Conservation (phyloP, 805 yeast genomes). For the Pachysolen tannophilus region DNA sequence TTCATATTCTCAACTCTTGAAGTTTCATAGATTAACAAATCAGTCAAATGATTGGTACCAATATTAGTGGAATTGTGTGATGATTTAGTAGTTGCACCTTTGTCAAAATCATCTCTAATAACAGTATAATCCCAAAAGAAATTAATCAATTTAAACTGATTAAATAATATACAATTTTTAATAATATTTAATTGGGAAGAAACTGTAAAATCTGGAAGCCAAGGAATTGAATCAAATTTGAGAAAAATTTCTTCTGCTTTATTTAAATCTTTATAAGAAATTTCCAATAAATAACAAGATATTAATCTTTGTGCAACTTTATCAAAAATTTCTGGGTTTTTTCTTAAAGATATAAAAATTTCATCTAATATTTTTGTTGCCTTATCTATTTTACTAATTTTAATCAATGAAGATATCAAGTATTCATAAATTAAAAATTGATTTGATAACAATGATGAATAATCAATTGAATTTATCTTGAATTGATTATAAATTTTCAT, state of each 20-base stretch:
- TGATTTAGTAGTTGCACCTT: no score
- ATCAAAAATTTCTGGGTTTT: constrained; percentile 14
- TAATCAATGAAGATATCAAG: constrained; percentile 43
- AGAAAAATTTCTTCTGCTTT: constrained; percentile 17
- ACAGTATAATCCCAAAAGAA: constrained; percentile 24
- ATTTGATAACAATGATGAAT: constrained; percentile 11
- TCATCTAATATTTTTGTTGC: constrained; percentile 54
- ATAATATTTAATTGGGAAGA: constrained; percentile 18
- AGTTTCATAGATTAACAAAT: no score
- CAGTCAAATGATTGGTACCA: no score
- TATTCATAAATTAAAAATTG: constrained; percentile 44
- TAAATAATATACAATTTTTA: constrained; percentile 14
- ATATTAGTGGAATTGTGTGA: no score
- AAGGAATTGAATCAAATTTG: constrained; percentile 20
- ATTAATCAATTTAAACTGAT: constrained; percentile 15
- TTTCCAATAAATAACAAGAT: constrained; percentile 19
- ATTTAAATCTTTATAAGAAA: constrained; percentile 16
- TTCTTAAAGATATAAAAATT: constrained; percentile 38
- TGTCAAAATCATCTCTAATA: constrained; percentile 24
- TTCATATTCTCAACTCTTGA: no score
- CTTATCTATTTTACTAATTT: constrained; percentile 36
- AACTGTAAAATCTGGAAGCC: constrained; percentile 27
- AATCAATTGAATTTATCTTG: constrained; percentile 12
- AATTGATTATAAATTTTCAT: constrained; percentile 24
- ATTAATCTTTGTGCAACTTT: constrained; percentile 10